Conservation (phyloP, 805 yeast species). For the Teunomyces aglyptinius region DNA sequence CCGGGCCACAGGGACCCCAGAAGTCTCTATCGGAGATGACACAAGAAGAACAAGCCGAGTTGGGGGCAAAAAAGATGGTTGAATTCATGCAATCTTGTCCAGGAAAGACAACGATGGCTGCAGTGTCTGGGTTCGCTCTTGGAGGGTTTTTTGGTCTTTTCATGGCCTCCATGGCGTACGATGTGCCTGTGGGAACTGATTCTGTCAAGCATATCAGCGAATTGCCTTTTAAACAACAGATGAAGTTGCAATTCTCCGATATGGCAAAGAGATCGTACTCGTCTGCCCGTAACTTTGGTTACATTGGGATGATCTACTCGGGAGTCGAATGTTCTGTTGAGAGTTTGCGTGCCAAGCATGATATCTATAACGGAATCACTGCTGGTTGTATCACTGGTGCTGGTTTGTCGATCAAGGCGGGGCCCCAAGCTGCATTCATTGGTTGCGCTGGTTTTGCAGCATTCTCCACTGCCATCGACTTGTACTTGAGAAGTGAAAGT, state of each 20-base stretch:
- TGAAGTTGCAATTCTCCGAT: conserved; percentile 85
- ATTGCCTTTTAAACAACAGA: conserved; percentile 87
- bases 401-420: conserved; percentile 86
- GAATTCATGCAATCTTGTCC: conserved; percentile 90
- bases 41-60: conserved; percentile 89
- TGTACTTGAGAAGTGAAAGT: conserved; percentile 81
- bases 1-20: conserved; percentile 32
- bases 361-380: conserved; percentile 82
- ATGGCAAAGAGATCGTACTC: conserved; percentile 88
- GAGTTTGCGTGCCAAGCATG: conserved; percentile 83
- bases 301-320: conserved; percentile 84
- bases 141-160: conserved; percentile 96
- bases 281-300: conserved; percentile 92
- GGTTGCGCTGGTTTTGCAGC: conserved; percentile 99
- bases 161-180: conserved; percentile 89
- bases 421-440: conserved; percentile 85
- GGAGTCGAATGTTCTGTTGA: conserved; percentile 93
- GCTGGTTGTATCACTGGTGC: conserved; percentile 99
- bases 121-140: conserved; percentile 88
- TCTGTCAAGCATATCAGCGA: conserved; percentile 65
- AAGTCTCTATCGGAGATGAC: conserved; percentile 69
- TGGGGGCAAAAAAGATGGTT: conserved; percentile 82
- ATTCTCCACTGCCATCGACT: conserved; percentile 84
- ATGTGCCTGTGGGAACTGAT: conserved; percentile 67
- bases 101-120: conserved; percentile 87